Evolutionary conservation across 345 rosid genomes (phyloP).

Genomic region (Physaria fendleri): DNA sequence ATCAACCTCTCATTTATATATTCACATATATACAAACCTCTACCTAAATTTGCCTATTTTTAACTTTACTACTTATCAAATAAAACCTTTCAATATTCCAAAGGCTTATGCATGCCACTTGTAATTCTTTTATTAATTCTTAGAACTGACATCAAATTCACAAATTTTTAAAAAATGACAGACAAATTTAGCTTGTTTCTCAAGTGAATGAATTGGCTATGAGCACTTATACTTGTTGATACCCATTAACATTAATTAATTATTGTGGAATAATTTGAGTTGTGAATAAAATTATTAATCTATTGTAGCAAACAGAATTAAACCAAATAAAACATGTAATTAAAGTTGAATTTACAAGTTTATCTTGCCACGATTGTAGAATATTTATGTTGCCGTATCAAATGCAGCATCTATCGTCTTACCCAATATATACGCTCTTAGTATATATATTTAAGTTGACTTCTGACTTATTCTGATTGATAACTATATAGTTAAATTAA

Average conservation of each 20-base stretch:
- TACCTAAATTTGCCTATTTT: neutral
- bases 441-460: neutral
- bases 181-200: slow-evolving; percentile 10
- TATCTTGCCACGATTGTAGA: neutral
- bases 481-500: too few species aligned
- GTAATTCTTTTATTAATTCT: neutral
- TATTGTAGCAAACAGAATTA: neutral
- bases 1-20: neutral
- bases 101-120: slow-evolving; percentile 5
- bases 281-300: neutral
- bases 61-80: neutral
- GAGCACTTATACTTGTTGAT: slow-evolving; percentile 1
- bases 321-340: neutral
- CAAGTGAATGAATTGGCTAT: slow-evolving; percentile 5
- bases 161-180: slow-evolving; percentile 3
- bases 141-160: neutral
- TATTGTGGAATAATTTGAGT: slow-evolving; percentile 6
- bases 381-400: neutral
- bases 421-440: neutral
- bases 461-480: too few species aligned
- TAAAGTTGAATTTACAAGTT: slow-evolving; percentile 7
- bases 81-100: slow-evolving; percentile 8
- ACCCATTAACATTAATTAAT: neutral
- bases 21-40: neutral
- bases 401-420: neutral